A percentile compares a stretch with the other conserved stretches of the same genome.
Conservation (phyloP, 2,329 filamentous ascomycete genomes). For the Fonsecaea pugnacius region DNA sequence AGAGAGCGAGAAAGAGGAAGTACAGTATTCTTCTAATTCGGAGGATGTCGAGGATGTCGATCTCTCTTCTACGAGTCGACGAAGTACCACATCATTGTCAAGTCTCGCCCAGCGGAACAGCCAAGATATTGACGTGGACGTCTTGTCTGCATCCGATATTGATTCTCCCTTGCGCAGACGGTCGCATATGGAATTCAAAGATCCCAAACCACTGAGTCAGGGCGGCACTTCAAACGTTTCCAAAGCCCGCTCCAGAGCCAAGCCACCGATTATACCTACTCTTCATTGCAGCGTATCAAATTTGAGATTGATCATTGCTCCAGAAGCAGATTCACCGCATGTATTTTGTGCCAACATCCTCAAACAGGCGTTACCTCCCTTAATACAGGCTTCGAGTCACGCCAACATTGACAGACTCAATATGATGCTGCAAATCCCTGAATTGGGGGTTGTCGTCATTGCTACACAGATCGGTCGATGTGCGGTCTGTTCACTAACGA, state of each 20-base stretch:
- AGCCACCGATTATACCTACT: slow-evolving; percentile 32
- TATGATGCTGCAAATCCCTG: slow-evolving; percentile 62
- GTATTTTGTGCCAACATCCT: slow-evolving; percentile 37
- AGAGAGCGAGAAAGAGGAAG: slow-evolving; percentile 23
- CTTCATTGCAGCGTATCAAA: slow-evolving; percentile 35
- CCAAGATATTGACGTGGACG: slow-evolving; percentile 18
- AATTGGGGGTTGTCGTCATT: slow-evolving; percentile 62
- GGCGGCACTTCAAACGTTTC: slow-evolving; percentile 3
- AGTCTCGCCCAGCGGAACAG: slow-evolving; percentile 17
- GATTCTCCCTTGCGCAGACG: slow-evolving; percentile 4
- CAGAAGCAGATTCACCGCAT: slow-evolving; percentile 31
- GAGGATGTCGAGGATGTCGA: slow-evolving; percentile 16
- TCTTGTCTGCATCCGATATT: neutral
- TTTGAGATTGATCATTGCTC: slow-evolving; percentile 34
- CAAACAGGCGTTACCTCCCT: slow-evolving; percentile 32
- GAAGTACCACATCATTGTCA: slow-evolving; percentile 17
- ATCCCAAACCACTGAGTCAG: neutral
- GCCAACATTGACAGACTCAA: slow-evolving; percentile 53
- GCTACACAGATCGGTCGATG: slow-evolving; percentile 63
- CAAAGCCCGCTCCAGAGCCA: slow-evolving; percentile 1
- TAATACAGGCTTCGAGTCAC: slow-evolving; percentile 22
- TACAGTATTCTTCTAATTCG: slow-evolving; percentile 15
- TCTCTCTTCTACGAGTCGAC: slow-evolving; percentile 12
- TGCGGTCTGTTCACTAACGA: slow-evolving; percentile 59
- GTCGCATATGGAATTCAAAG: neutral